Percentiles rank a stretch among this genome's conserved stretches.
phyloP scores from a whole-genome alignment of 768 basidiomycete species.

The Termitomyces sp. region DNA sequence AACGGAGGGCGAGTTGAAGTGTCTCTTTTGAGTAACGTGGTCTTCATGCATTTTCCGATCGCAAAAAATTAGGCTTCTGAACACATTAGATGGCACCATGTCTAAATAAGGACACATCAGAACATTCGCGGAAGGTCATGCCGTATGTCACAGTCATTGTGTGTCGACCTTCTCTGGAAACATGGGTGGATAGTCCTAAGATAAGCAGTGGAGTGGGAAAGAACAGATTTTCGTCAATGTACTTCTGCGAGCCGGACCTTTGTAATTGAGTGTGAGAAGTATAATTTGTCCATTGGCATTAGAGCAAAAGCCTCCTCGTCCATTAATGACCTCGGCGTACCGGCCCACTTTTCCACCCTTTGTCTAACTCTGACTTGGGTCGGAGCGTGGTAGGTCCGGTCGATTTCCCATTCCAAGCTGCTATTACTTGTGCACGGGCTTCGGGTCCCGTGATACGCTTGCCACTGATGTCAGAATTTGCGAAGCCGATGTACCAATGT shows the following conservation, averaged over 20 bases:
- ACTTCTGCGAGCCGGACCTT: background rate
- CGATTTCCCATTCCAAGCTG: conserved; percentile 20
- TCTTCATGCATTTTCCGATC: too few species aligned
- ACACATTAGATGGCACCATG: too few species aligned
- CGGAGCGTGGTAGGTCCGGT: conserved; percentile 8
- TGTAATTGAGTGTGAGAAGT: background rate
- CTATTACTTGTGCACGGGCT: conserved; percentile 22
- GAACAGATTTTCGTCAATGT: too few species aligned
- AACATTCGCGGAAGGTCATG: too few species aligned
- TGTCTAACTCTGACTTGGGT: conserved; percentile 8
- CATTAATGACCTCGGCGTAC: conserved; percentile 9
- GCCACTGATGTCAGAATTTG: conserved; percentile 21
- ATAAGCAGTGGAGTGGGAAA: background rate
- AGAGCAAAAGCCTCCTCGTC: background rate
- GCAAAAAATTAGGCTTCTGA: too few species aligned
- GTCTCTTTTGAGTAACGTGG: too few species aligned
- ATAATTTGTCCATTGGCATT: background rate
- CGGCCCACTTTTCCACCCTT: conserved; percentile 24
- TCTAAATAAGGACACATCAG: too few species aligned
- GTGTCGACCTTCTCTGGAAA: too few species aligned
- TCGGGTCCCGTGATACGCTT: conserved; percentile 9
- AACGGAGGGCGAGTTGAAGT: too few species aligned
- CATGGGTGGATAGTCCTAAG: too few species aligned
- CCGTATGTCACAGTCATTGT: too few species aligned
- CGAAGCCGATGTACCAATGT: conserved; percentile 28